Base-by-base conservation (phyloP, 208 protist species). In the Leishmania aethiopica region DNA sequence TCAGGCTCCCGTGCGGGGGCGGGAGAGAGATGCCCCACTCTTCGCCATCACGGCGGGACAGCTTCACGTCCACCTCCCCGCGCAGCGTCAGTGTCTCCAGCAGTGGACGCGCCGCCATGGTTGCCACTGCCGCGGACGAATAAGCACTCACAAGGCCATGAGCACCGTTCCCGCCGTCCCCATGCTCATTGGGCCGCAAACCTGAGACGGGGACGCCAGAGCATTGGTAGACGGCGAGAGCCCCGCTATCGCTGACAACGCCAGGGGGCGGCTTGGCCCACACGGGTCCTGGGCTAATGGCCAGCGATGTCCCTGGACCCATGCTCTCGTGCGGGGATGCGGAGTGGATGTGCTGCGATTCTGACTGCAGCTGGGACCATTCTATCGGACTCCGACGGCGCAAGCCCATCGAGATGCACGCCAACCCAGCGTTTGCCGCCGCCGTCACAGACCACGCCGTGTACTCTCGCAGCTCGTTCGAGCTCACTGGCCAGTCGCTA, bases 391-490 rank as follows among this genome's bases (percentile, higher is more conserved):
- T 75, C 8, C 84, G 83, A 32, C 83, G 85, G 32, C 91, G 88
- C 49, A 95, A 59, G 19, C 87, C 87, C 3, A 95, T 88, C 1
- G 88, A 81, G 32, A 91, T 88, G 78, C 86, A 90, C 32, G 74
- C 84, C 7, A 95, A 81, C 6, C 86, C 86, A 0, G 82, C 75
- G 76, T 90, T 93, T 2, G 89, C 81, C 1, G 86, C 88, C 2
- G 83, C 86, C 2, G 86, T 87, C 55, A 93, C 90, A 28, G 82
- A 85, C 92, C 92, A 95, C 77, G 79, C 84, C 59, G 79, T 86
- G 78, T 84, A 89, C 85, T 87, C 87, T 49, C 28, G 79, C 32
- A 8, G 25, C 49, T 62, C 53, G 22, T 28, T 25, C 19, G 69
- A 17, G 8, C n/a, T 64, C 22, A 10, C 47, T 53, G 55, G 64